Evolutionary conservation across 1,284 basidiomycete genomes (phyloP).

Genomic region (Thelephora terrestris): DNA sequence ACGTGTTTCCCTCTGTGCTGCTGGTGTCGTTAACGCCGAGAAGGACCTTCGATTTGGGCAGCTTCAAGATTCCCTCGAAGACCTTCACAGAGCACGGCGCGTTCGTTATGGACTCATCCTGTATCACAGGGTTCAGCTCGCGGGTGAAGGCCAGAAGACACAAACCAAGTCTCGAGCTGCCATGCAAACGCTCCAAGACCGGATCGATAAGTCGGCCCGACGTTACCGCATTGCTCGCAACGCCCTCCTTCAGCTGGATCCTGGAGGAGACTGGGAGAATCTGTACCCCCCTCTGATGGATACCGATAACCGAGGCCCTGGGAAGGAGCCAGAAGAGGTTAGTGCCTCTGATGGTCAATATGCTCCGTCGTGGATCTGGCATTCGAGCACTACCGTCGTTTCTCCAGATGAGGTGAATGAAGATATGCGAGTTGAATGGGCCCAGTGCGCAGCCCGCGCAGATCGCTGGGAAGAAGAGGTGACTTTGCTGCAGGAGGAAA

Average conservation of each 20-base stretch:
- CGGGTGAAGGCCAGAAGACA: neutral
- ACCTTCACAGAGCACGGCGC: slow-evolving; percentile 2
- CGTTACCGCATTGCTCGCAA: neutral
- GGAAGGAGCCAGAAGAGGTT: neutral
- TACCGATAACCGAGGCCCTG: neutral
- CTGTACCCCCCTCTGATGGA: neutral
- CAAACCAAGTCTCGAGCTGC: neutral
- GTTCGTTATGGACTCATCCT: neutral
- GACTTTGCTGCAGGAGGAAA: slow-evolving; percentile 24
- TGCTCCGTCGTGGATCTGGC: neutral
- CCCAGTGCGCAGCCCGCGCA: no score
- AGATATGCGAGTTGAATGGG: no score
- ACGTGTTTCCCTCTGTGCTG: neutral
- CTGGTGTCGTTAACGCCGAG: slow-evolving; percentile 1
- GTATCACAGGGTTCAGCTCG: no score
- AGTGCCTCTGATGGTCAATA: neutral
- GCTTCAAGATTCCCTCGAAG: slow-evolving; percentile 6
- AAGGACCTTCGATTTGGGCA: slow-evolving; percentile 5
- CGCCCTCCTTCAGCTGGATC: neutral
- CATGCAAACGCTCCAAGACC: neutral
- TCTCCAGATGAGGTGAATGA: no score
- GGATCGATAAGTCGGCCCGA: neutral
- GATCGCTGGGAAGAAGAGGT: slow-evolving; percentile 25
- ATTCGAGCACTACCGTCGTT: no score
- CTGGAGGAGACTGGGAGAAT: neutral